phyloP scores from a whole-genome alignment of 805 yeast genomes.

The Hemisphaericaspora nanyangensis region DNA sequence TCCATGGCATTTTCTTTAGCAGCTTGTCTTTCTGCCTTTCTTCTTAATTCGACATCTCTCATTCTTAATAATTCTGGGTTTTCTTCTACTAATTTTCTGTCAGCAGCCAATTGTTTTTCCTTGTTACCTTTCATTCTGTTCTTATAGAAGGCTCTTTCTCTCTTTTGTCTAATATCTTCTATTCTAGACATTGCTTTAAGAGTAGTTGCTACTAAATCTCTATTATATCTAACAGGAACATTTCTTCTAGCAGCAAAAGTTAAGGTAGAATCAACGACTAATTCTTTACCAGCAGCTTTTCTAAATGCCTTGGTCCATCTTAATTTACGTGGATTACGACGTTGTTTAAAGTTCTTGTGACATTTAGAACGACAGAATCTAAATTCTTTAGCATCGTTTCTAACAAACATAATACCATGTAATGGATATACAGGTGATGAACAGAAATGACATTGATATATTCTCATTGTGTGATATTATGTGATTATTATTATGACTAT shows the following conservation, averaged over 20 bases:
- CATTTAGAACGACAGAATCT: conserved; percentile 97
- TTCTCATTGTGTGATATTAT: conserved; percentile 56
- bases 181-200: conserved; percentile 93
- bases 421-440: conserved; percentile 84
- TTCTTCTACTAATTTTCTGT: conserved; percentile 81
- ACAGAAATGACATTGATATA: conserved; percentile 91
- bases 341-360: conserved; percentile 94
- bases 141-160: conserved; percentile 98
- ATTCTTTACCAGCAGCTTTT: conserved; percentile 97
- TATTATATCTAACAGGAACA: conserved; percentile 95
- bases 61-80: conserved; percentile 86
- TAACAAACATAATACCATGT: conserved; percentile 95
- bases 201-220: conserved; percentile 93
- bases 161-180: conserved; percentile 91
- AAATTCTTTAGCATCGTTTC: conserved; percentile 97
- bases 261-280: conserved; percentile 94
- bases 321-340: conserved; percentile 97
- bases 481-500: background rate
- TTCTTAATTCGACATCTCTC: conserved; percentile 89
- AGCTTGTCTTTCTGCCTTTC: conserved; percentile 67
- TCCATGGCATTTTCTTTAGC: conserved; percentile 50
- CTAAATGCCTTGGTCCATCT: conserved; percentile 99
- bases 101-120: conserved; percentile 79
- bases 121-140: conserved; percentile 98
- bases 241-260: conserved; percentile 97